These are phyloP conservation scores for Angophora floribunda DNA, from an alignment of 345 rosid genomes.

Conservation along the genomic window DNA sequence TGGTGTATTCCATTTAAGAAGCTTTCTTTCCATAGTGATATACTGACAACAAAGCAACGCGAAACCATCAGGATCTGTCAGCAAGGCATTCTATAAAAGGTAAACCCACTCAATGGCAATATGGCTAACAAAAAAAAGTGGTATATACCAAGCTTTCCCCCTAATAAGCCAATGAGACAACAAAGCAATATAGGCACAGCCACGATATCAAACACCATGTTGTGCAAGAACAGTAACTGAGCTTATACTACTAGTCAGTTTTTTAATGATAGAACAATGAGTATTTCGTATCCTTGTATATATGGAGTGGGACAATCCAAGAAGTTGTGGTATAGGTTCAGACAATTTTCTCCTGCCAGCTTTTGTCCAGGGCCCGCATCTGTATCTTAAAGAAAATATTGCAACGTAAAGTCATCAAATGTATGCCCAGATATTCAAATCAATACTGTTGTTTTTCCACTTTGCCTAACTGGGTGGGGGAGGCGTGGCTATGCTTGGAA, in stretches of 20 bases:
- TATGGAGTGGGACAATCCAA: neutral
- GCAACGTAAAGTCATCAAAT: neutral
- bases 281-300: neutral
- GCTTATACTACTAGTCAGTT: neutral
- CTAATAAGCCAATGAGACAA: neutral
- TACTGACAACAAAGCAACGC: constrained; percentile 26
- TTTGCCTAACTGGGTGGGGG: neutral
- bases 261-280: neutral
- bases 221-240: neutral
- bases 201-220: neutral
- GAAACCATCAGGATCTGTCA: neutral
- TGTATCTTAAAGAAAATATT: neutral
- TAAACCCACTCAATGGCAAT: neutral
- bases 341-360: neutral
- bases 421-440: neutral
- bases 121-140: neutral
- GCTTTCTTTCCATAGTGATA: constrained; percentile 59
- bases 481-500: neutral
- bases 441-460: neutral
- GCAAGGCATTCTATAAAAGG: neutral
- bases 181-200: neutral
- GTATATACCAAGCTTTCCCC: neutral
- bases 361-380: neutral
- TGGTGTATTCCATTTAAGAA: constrained; percentile 66
- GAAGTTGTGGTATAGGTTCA: neutral